Conservation (phyloP, 2,329 filamentous ascomycete species). For the Epichloe coenophiala region DNA sequence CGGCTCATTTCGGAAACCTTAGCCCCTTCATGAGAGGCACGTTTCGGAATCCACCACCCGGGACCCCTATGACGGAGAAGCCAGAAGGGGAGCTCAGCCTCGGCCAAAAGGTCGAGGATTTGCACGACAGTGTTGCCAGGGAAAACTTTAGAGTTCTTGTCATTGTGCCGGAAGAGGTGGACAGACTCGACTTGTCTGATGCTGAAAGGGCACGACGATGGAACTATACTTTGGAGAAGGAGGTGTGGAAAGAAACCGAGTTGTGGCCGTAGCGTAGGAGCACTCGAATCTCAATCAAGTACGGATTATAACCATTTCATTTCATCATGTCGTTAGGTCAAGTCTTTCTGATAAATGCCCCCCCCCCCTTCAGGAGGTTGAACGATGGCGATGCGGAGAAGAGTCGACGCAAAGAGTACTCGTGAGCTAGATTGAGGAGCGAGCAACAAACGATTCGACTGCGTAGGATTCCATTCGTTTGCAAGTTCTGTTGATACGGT, state of each 20-base stretch:
- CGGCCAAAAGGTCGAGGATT: constrained; percentile 53
- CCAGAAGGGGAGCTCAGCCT: constrained; percentile 28
- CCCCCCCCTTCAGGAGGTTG: too few species aligned
- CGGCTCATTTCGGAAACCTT: constrained; percentile 81
- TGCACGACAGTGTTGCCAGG: constrained; percentile 59
- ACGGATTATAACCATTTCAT: too few species aligned
- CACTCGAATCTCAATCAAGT: too few species aligned
- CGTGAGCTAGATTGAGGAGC: too few species aligned
- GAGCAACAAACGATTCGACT: too few species aligned
- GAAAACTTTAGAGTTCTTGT: constrained; percentile 73
- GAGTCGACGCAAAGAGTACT: too few species aligned
- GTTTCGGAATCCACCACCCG: constrained; percentile 61
- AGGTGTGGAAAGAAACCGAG: constrained; percentile 54
- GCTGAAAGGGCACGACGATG: constrained; percentile 49
- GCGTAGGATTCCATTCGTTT: too few species aligned
- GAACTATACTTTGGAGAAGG: constrained; percentile 47
- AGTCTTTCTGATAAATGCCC: too few species aligned
- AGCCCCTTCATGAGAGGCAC: constrained; percentile 66
- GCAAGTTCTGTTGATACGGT: too few species aligned
- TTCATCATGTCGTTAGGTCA: too few species aligned
- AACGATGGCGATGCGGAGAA: too few species aligned
- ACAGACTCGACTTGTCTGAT: constrained; percentile 58
- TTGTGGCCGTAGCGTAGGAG: constrained; percentile 44
- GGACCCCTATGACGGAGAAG: constrained; percentile 41
- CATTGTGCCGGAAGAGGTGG: constrained; percentile 65